These are phyloP conservation scores for Talaromyces pinophilus DNA, from an alignment of 2,329 filamentous ascomycete genomes.

Conservation along the genomic window DNA sequence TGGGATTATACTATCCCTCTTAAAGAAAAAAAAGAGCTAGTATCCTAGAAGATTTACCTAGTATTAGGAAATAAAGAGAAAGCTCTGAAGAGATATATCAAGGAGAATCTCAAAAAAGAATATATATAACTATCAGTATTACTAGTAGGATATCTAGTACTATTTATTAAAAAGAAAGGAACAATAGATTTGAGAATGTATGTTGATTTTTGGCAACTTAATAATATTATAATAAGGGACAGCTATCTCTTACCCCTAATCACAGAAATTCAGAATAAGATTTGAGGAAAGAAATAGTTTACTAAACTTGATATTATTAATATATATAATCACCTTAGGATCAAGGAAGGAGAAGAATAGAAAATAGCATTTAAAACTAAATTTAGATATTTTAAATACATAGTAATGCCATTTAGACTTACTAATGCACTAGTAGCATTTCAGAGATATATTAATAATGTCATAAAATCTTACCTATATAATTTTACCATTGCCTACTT, in stretches of 20 bases:
- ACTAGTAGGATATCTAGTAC: background rate
- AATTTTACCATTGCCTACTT: background rate
- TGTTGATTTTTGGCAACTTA: background rate
- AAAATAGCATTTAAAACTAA: background rate
- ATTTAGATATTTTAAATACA: too few relatives aligned
- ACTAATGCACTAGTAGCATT: too few relatives aligned
- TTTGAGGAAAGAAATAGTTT: background rate
- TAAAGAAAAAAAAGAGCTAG: constrained; percentile 14
- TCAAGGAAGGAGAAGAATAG: background rate
- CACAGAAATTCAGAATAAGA: background rate
- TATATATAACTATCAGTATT: background rate
- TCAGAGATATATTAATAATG: too few relatives aligned
- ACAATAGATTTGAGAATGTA: background rate
- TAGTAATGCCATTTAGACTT: too few relatives aligned
- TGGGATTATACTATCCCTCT: constrained; percentile 15
- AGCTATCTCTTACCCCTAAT: background rate
- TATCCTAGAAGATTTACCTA: constrained; percentile 8
- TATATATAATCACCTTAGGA: background rate
- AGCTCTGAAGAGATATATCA: background rate
- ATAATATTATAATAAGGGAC: constrained; percentile 19
- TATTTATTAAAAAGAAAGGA: background rate
- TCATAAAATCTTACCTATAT: too few relatives aligned
- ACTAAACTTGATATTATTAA: background rate
- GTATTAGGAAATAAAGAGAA: constrained; percentile 7
- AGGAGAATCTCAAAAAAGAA: constrained; percentile 33